Percentiles rank a stretch among this genome's conserved stretches.
Evolutionary conservation across 2,329 filamentous ascomycete species (phyloP).

Genomic region (Botrytis fragariae): DNA sequence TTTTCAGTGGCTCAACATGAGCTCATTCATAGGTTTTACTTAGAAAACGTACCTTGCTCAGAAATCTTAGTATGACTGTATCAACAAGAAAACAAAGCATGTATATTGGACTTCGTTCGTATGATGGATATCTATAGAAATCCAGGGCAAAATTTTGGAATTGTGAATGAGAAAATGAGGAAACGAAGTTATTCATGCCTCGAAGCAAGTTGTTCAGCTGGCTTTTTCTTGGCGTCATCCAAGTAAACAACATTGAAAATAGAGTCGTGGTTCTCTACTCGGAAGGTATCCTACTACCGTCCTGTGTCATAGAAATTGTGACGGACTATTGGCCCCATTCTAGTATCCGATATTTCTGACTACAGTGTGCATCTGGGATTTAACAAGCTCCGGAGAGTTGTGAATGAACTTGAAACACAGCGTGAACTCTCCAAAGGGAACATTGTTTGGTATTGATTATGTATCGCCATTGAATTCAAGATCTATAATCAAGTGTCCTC

Average conservation of each 20-base stretch:
- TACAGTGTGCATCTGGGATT: not conserved
- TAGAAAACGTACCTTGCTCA: not conserved
- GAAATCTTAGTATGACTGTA: not conserved
- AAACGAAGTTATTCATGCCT: not conserved
- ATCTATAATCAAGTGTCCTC: not conserved
- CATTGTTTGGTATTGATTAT: fast-evolving
- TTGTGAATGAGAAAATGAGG: not conserved
- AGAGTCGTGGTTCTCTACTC: not conserved
- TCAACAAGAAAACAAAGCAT: not conserved
- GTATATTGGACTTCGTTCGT: not conserved
- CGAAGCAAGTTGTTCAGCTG: not conserved
- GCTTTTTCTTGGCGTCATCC: not conserved
- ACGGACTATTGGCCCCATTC: not conserved
- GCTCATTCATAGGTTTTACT: not conserved
- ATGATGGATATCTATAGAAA: too few relatives aligned
- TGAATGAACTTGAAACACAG: not conserved
- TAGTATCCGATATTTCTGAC: not conserved
- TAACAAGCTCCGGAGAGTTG: not conserved
- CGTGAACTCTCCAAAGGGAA: not conserved
- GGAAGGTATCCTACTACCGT: not conserved
- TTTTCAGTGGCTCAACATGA: not conserved
- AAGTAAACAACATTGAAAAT: not conserved
- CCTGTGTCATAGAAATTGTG: not conserved
- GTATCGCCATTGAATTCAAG: not conserved
- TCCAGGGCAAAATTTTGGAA: not conserved